Base-by-base conservation (phyloP, 2,329 filamentous ascomycete genomes). In the Saccharata proteae region DNA sequence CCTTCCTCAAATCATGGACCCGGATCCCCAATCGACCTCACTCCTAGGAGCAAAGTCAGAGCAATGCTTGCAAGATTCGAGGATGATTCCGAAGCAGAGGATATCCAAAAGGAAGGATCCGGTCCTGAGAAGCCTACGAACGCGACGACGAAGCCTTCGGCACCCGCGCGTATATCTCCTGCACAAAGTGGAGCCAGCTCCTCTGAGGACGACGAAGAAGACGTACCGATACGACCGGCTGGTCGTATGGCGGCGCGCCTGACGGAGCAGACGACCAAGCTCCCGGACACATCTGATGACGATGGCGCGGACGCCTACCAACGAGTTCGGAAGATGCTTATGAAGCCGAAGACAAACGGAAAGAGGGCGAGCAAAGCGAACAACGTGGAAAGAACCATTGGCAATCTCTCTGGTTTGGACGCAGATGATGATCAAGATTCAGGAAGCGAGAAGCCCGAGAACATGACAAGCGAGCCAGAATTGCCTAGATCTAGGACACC, bases 241-340 rank as follows among this genome's bases (percentile, higher is more conserved):
- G 77, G 77, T 15, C 68, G 70, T 31, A 61, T 82, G 42, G 77
- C 77, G 9, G 66, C 77, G 11, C 65, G 72, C 30, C 74, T 84
- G 66, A 65, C 28, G 29, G 31, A 43, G 23, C 26, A 34, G 6
- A 27, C 36, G 18, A 38, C 43, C 40, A 21, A 48, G 16, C 37
- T 43, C 17, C 38, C 42, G 9, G 42, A 48, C 17, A 43, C 47
- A 21, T 43, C 49, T 9, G 43, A 45, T 7, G 37, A 48, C 14
- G 43, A 55, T 12, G 30, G 38, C 21, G 50, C 53, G 22, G 54
- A 51, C 20, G 61, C 62, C 6, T 59, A 58, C 36, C 45, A 57
- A 22, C 52, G 54, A 14, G 54, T 66, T 26, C 63, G 49, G 43
- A 61, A 57, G 43, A 54, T 63, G 46, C 45, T 69, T 9, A 45